Evolutionary conservation across 371 early-diverging fungal species (phyloP).

Genomic region (Mortierella sp.): DNA sequence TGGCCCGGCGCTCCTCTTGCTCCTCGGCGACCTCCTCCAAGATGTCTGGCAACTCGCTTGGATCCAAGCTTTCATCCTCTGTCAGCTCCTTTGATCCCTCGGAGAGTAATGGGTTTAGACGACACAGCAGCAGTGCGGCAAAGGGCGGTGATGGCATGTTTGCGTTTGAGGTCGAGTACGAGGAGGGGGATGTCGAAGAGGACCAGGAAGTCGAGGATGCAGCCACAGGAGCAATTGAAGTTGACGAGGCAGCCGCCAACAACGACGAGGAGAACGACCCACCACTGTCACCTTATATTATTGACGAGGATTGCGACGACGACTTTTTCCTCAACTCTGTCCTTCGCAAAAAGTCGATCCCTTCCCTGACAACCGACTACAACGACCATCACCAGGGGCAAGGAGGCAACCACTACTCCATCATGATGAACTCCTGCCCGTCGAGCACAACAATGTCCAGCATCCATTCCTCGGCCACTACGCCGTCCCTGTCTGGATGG

Average conservation of each 20-base stretch:
- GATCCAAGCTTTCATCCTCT: conserved; percentile 28
- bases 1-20: conserved; percentile 32
- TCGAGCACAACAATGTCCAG: conserved; percentile 28
- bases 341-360: conserved; percentile 34
- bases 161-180: conserved; percentile 5
- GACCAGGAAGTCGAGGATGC: neutral
- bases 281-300: conserved; percentile 43
- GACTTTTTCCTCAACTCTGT: conserved; percentile 54
- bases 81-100: conserved; percentile 1
- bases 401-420: neutral
- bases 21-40: conserved; percentile 27
- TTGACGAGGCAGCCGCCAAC: neutral
- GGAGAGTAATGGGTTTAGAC: neutral
- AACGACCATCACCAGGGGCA: neutral
- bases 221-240: neutral
- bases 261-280: conserved; percentile 7
- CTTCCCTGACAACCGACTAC: neutral
- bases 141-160: neutral
- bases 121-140: neutral
- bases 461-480: conserved; percentile 23
- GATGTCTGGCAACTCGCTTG: conserved; percentile 20
- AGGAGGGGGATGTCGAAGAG: neutral
- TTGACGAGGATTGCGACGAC: conserved; percentile 47
- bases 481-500: conserved; percentile 34
- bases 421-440: conserved; percentile 23